phyloP scores from a whole-genome alignment of 148 eudicot genomes.

The Fagopyrum esculentum region DNA sequence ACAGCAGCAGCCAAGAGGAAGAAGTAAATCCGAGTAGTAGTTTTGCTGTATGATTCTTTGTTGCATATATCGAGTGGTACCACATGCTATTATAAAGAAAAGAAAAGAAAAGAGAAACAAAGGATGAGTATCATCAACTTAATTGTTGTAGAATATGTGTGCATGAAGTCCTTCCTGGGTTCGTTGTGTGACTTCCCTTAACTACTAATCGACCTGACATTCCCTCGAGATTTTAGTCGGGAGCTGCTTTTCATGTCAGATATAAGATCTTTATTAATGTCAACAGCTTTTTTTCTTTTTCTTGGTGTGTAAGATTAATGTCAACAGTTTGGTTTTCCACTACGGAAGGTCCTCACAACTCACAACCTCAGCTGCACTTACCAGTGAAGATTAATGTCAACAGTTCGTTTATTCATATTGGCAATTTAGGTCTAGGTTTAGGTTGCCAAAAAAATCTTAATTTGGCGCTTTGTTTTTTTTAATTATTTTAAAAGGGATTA shows the following conservation, averaged over 20 bases:
- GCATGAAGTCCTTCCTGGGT: no score
- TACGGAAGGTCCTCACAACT: background rate
- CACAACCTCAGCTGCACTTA: background rate
- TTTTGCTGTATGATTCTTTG: conserved; percentile 4
- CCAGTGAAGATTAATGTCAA: no score
- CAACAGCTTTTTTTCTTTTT: background rate
- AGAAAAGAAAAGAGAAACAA: no score
- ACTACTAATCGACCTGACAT: conserved; percentile 5
- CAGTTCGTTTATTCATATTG: no score
- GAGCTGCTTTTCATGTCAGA: background rate
- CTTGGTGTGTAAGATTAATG: background rate
- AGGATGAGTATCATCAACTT: no score
- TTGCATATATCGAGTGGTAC: background rate
- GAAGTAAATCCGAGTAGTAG: conserved; percentile 17
- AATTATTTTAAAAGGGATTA: no score
- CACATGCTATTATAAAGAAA: no score
- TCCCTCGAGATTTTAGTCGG: background rate
- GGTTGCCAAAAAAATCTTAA: no score
- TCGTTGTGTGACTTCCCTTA: background rate
- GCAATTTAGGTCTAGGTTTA: no score
- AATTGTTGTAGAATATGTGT: no score
- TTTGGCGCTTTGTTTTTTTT: no score
- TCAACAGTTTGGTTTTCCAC: background rate
- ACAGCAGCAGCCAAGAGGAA: conserved; percentile 49
- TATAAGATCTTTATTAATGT: background rate